Conservation (phyloP, 2,329 filamentous ascomycete genomes). For the Paecilomyces sp. region DNA sequence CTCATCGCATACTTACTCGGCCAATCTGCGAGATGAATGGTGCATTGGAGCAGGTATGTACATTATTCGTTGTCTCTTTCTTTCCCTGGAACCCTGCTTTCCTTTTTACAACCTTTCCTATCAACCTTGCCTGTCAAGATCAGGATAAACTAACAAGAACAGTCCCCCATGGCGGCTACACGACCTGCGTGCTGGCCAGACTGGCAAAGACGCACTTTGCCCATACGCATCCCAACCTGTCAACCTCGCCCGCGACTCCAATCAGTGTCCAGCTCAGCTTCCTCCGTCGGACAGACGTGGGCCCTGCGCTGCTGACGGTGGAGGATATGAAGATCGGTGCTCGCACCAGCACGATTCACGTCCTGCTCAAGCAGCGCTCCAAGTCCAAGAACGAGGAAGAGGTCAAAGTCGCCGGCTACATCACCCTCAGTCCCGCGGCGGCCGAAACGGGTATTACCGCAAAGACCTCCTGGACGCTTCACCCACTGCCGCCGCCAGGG, state of each 20-base stretch:
- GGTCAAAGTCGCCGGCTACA: slow-evolving; percentile 57
- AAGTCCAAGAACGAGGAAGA: slow-evolving; percentile 20
- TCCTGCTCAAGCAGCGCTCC: slow-evolving; percentile 44
- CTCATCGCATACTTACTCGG: slow-evolving; percentile 51
- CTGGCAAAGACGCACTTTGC: slow-evolving; percentile 55
- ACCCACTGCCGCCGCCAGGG: slow-evolving; percentile 36
- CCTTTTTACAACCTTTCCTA: too few relatives aligned
- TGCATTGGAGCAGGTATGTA: slow-evolving; percentile 55
- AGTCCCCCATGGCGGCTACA: slow-evolving; percentile 68
- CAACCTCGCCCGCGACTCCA: slow-evolving; percentile 45
- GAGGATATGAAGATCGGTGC: slow-evolving; percentile 58
- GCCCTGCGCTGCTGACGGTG: slow-evolving; percentile 51
- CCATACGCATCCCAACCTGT: slow-evolving; percentile 49
- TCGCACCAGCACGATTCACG: slow-evolving; percentile 57
- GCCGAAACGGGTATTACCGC: slow-evolving; percentile 53
- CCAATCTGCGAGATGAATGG: slow-evolving; percentile 52
- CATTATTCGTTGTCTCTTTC: background rate
- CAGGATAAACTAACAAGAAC: slow-evolving; percentile 1
- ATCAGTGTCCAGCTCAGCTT: slow-evolving; percentile 60
- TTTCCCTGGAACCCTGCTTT: background rate
- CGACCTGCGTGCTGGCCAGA: slow-evolving; percentile 56
- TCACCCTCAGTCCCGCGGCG: slow-evolving; percentile 57
- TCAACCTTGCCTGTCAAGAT: too few relatives aligned
- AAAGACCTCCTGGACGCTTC: slow-evolving; percentile 47
- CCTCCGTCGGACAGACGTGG: slow-evolving; percentile 55